These are phyloP conservation scores for Globisporangium mamillatum DNA, from an alignment of 352 stramenopile genomes.

Conservation along the genomic window DNA sequence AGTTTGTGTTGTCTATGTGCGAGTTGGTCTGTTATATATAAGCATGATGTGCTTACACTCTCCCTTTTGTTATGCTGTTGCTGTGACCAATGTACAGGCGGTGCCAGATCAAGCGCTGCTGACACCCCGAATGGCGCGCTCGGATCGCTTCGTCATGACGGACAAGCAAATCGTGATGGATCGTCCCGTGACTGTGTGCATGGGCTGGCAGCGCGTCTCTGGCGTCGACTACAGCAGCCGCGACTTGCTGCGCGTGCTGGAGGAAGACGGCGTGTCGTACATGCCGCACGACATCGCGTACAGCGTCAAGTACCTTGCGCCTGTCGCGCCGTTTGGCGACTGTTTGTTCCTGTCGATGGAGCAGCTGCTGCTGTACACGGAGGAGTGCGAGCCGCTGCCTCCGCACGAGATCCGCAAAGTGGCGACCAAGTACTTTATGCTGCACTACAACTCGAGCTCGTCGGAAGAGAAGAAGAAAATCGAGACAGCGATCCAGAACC, in stretches of 20 bases:
- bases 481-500: slow-evolving; percentile 79
- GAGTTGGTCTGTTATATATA: neutral
- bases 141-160: slow-evolving; percentile 51
- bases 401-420: slow-evolving; percentile 69
- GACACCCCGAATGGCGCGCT: slow-evolving; percentile 51
- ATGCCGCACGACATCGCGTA: slow-evolving; percentile 84
- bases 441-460: slow-evolving; percentile 60
- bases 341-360: slow-evolving; percentile 88
- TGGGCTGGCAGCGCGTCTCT: slow-evolving; percentile 82
- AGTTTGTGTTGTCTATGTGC: neutral
- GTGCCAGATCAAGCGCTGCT: slow-evolving; percentile 56
- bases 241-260: slow-evolving; percentile 69
- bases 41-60: slow-evolving; percentile 4
- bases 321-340: slow-evolving; percentile 77
- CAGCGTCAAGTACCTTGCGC: slow-evolving; percentile 86
- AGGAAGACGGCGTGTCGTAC: slow-evolving; percentile 85
- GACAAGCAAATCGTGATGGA: slow-evolving; percentile 64
- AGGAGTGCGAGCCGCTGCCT: slow-evolving; percentile 75
- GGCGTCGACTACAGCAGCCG: slow-evolving; percentile 72
- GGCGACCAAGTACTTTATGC: slow-evolving; percentile 74
- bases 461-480: slow-evolving; percentile 71
- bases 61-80: slow-evolving; percentile 2
- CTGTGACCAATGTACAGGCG: slow-evolving; percentile 26
- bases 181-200: slow-evolving; percentile 76
- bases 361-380: slow-evolving; percentile 80